These are phyloP conservation scores for Aciculosporium take DNA, from an alignment of 2,329 filamentous ascomycete genomes.

Conservation along the genomic window DNA sequence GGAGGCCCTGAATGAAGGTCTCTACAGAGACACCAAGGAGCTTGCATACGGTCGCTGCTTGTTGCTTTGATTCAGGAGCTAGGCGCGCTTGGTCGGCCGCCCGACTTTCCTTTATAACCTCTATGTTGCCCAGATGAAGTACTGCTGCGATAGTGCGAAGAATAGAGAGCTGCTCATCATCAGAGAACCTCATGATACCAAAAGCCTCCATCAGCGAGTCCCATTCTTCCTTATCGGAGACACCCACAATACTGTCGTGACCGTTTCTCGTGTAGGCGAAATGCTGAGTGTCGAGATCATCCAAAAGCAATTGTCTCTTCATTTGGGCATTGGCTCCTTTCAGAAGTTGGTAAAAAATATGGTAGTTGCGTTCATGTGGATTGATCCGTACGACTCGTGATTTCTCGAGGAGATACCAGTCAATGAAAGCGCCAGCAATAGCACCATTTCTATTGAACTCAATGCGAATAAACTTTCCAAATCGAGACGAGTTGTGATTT, in stretches of 20 bases:
- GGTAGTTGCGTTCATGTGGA: constrained; percentile 81
- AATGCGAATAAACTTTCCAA: constrained; percentile 97
- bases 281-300: constrained; percentile 62
- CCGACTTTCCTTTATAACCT: constrained; percentile 78
- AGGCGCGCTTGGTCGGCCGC: constrained; percentile 82
- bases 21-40: constrained; percentile 76
- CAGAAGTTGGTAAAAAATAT: constrained; percentile 91
- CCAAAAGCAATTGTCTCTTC: constrained; percentile 64
- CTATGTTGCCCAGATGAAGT: constrained; percentile 83
- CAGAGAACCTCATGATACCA: constrained; percentile 80
- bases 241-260: constrained; percentile 79
- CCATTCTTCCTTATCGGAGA: constrained; percentile 89
- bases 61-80: constrained; percentile 56
- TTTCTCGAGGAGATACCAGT: constrained; percentile 97
- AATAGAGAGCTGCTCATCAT: constrained; percentile 70
- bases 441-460: constrained; percentile 80
- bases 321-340: constrained; percentile 63
- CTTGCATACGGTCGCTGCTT: constrained; percentile 65
- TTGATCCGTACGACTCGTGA: constrained; percentile 91
- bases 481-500: constrained; percentile 96
- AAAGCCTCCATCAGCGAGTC: constrained; percentile 82
- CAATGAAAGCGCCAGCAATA: constrained; percentile 90
- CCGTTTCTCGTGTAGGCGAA: constrained; percentile 87
- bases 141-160: constrained; percentile 81
- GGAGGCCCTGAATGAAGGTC: constrained; percentile 71